Conservation (phyloP, 1,284 basidiomycete genomes). For the Puccinia horiana region DNA sequence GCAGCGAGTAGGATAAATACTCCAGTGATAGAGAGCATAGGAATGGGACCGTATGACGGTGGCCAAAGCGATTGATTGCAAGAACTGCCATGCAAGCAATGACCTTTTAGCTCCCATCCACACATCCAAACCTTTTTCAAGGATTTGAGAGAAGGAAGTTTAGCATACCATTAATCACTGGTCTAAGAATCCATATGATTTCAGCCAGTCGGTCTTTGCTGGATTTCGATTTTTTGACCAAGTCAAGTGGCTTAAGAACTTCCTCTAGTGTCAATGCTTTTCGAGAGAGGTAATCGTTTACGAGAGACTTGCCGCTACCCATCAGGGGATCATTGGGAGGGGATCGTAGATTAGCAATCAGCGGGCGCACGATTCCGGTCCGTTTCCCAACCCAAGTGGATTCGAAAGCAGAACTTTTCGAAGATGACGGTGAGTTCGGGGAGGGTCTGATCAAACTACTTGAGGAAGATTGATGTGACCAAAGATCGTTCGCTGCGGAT, state of each 20-base stretch:
- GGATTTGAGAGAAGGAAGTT: neutral
- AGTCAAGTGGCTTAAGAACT: slow-evolving; percentile 55
- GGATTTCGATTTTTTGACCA: slow-evolving; percentile 53
- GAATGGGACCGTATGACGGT: slow-evolving; percentile 55
- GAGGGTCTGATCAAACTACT: neutral
- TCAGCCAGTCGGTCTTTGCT: slow-evolving; percentile 52
- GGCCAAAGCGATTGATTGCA: slow-evolving; percentile 55
- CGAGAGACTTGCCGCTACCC: slow-evolving; percentile 49
- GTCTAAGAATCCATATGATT: slow-evolving; percentile 57
- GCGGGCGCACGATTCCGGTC: slow-evolving; percentile 36
- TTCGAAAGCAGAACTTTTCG: slow-evolving; percentile 50
- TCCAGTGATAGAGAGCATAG: slow-evolving; percentile 57
- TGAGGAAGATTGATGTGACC: slow-evolving; percentile 35
- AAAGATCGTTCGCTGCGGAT: neutral
- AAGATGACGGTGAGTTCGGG: slow-evolving; percentile 2
- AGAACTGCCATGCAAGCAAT: slow-evolving; percentile 50
- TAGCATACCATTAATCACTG: slow-evolving; percentile 56
- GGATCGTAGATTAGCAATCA: slow-evolving; percentile 25
- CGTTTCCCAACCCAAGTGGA: slow-evolving; percentile 38
- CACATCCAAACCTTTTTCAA: neutral
- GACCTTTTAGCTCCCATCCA: neutral
- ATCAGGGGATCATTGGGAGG: slow-evolving; percentile 8
- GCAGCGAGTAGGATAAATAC: slow-evolving; percentile 55
- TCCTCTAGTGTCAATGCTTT: slow-evolving; percentile 55
- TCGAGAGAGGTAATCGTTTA: slow-evolving; percentile 54